Percentiles rank a stretch among this genome's conserved stretches.
These are phyloP conservation scores for Bruguiera parviflora DNA, from an alignment of 345 rosid species.

Conservation along the genomic window DNA sequence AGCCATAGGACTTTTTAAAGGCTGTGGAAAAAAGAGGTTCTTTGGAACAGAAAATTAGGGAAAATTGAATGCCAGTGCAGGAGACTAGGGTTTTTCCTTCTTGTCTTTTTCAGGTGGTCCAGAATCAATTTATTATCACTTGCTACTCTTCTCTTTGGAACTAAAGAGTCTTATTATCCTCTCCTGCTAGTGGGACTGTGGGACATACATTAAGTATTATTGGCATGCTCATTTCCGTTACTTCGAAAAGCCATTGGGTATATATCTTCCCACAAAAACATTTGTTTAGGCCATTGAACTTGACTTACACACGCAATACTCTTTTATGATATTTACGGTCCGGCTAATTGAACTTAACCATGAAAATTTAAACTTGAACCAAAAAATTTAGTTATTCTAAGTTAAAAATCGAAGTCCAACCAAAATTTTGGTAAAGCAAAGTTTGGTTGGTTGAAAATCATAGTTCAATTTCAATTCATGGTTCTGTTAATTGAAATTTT, in stretches of 20 bases:
- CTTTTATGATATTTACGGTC: too few species aligned
- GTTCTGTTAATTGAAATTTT: too few species aligned
- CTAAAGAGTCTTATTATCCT: constrained; percentile 9
- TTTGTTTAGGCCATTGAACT: neutral
- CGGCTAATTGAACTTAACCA: too few species aligned
- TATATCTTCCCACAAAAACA: neutral
- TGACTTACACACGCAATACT: neutral
- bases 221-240: neutral
- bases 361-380: too few species aligned
- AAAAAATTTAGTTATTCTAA: too few species aligned
- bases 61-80: constrained; percentile 32
- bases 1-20: constrained; percentile 20
- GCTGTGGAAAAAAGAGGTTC: constrained; percentile 11
- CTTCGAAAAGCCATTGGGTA: too few species aligned
- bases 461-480: too few species aligned
- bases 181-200: neutral
- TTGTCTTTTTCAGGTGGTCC: constrained; percentile 37
- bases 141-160: constrained; percentile 17
- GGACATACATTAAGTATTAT: neutral
- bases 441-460: too few species aligned
- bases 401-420: too few species aligned
- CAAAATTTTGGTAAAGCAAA: too few species aligned
- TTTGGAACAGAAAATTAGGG: constrained; percentile 20
- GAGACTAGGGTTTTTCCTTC: constrained; percentile 35
- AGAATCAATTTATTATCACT: constrained; percentile 30